Conservation (phyloP, 768 basidiomycete species). For the Termitomyces sp. region DNA sequence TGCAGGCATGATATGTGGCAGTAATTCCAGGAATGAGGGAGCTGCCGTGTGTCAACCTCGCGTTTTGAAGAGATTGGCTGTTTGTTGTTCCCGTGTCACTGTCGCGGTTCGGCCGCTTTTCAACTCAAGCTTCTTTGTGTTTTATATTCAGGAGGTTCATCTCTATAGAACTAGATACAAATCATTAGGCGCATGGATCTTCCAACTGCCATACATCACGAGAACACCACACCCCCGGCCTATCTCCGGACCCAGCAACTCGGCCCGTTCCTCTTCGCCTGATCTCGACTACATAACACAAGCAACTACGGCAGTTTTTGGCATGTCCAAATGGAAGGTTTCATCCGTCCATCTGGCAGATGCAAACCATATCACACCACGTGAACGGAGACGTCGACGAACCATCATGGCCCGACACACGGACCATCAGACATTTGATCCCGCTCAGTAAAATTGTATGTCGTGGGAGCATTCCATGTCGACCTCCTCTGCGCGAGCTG, state of each 20-base stretch:
- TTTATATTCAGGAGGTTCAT: slow-evolving; percentile 32
- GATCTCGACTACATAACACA: slow-evolving; percentile 17
- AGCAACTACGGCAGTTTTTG: slow-evolving; percentile 28
- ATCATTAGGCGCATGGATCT: slow-evolving; percentile 18
- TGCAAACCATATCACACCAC: slow-evolving; percentile 15
- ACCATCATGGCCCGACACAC: neutral
- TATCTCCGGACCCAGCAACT: slow-evolving; percentile 39
- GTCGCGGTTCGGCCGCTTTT: slow-evolving; percentile 35
- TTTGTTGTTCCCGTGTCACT: slow-evolving; percentile 39
- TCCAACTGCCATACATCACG: slow-evolving; percentile 34
- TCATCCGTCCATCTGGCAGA: slow-evolving; percentile 16
- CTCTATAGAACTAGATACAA: slow-evolving; percentile 23
- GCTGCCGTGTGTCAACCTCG: slow-evolving; percentile 16
- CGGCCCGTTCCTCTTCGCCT: slow-evolving; percentile 27
- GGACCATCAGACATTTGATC: slow-evolving; percentile 3
- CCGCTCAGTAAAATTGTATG: neutral
- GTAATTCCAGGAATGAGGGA: slow-evolving; percentile 24
- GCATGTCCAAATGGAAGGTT: slow-evolving; percentile 21
- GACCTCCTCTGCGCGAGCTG: slow-evolving; percentile 19
- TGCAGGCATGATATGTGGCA: slow-evolving; percentile 51
- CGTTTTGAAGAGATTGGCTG: slow-evolving; percentile 32
- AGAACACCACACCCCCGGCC: slow-evolving; percentile 35
- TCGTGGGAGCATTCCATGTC: slow-evolving; percentile 1
- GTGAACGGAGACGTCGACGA: slow-evolving; percentile 19
- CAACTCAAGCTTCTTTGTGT: slow-evolving; percentile 31